A percentile compares a stretch with the other conserved stretches of the same genome.
Evolutionary conservation across 257 asterid genomes (phyloP).

Genomic region (Plectranthus barbatus): DNA sequence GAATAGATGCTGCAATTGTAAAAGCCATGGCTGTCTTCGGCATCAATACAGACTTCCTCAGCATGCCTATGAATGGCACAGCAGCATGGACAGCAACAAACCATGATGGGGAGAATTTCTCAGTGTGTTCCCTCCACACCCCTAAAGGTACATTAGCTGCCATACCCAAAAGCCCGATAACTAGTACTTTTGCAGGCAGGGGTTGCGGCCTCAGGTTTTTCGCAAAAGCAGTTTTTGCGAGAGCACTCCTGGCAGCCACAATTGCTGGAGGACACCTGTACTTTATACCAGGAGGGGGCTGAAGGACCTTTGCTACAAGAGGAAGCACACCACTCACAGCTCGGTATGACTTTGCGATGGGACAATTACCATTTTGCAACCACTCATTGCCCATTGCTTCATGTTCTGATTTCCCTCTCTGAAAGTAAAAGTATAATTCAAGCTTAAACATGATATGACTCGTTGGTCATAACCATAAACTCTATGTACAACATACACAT

Average conservation of each 20-base stretch:
- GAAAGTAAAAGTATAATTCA: conserved; percentile 10
- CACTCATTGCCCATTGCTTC: conserved; percentile 78
- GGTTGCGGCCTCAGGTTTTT: conserved; percentile 86
- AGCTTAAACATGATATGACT: background rate
- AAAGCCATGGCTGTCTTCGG: conserved; percentile 93
- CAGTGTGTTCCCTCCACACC: conserved; percentile 89
- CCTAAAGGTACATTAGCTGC: conserved; percentile 87
- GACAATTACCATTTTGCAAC: conserved; percentile 82
- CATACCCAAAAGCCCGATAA: conserved; percentile 71
- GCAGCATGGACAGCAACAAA: conserved; percentile 92
- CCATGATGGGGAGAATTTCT: conserved; percentile 84
- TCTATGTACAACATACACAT: background rate
- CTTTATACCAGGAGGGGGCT: conserved; percentile 80
- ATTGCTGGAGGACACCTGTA: conserved; percentile 70
- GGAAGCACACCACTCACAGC: conserved; percentile 77
- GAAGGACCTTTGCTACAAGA: conserved; percentile 70
- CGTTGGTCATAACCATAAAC: background rate
- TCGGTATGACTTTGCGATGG: conserved; percentile 84
- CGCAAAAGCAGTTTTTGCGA: conserved; percentile 72
- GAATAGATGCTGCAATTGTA: conserved; percentile 80
- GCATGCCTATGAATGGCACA: conserved; percentile 85
- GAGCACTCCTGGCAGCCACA: conserved; percentile 74
- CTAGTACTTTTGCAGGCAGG: conserved; percentile 64
- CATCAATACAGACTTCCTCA: conserved; percentile 80
- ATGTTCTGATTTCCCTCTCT: conserved; percentile 58